Evolutionary conservation across 1,284 basidiomycete genomes (phyloP).

Genomic region (Tilletia horrida): DNA sequence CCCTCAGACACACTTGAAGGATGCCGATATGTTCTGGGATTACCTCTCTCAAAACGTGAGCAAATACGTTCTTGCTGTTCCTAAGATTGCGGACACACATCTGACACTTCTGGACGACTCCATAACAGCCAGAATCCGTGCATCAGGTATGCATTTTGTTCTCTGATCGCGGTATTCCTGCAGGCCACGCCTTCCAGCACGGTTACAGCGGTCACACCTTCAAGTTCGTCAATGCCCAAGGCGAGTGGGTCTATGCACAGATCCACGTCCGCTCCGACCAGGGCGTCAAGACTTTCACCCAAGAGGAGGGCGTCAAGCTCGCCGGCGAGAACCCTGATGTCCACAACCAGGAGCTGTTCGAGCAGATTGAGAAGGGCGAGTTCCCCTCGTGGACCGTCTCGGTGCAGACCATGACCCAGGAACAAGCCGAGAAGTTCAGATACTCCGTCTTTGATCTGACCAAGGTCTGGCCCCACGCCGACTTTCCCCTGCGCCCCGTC

Average conservation of each 20-base stretch:
- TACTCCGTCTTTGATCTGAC: slow-evolving; percentile 86
- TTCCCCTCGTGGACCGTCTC: slow-evolving; percentile 72
- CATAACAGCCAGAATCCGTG: slow-evolving; percentile 23
- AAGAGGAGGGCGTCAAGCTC: slow-evolving; percentile 59
- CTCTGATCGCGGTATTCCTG: slow-evolving; percentile 81
- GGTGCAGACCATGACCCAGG: slow-evolving; percentile 78
- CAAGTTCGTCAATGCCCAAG: slow-evolving; percentile 79
- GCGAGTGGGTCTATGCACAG: slow-evolving; percentile 74
- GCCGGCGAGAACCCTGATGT: slow-evolving; percentile 72
- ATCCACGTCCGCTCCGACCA: slow-evolving; percentile 72
- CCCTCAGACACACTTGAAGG: slow-evolving; percentile 81
- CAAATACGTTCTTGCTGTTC: too few relatives aligned
- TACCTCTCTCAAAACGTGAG: slow-evolving; percentile 77
- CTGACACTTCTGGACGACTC: too few relatives aligned
- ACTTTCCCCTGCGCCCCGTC: slow-evolving; percentile 79
- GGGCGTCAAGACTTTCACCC: slow-evolving; percentile 56
- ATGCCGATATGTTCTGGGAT: slow-evolving; percentile 67
- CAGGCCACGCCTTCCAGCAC: slow-evolving; percentile 65
- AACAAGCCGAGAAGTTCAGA: slow-evolving; percentile 84
- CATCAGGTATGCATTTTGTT: slow-evolving; percentile 72
- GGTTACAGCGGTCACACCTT: slow-evolving; percentile 90
- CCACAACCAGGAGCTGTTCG: slow-evolving; percentile 64
- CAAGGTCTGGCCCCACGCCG: slow-evolving; percentile 55
- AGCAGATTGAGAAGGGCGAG: slow-evolving; percentile 73
- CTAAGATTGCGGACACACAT: too few relatives aligned